Conservation (phyloP, 148 eudicot species). For the Linanthus parryae region DNA sequence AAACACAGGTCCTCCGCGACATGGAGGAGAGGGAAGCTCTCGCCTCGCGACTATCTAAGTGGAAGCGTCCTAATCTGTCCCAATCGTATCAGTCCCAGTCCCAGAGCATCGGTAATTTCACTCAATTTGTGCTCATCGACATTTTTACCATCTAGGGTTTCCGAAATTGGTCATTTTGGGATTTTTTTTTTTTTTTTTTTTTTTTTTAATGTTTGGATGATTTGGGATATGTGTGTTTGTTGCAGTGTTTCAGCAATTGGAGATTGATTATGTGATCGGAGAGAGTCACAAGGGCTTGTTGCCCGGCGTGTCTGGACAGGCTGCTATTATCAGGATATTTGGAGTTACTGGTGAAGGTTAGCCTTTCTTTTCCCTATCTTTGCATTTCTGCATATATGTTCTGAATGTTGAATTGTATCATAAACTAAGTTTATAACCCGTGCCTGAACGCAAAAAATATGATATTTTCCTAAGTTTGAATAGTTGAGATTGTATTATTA, state of each 20-base stretch:
- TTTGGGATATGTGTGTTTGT: slow-evolving; percentile 1
- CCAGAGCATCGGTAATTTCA: slow-evolving; percentile 38
- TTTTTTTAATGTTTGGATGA: neutral
- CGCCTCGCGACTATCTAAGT: slow-evolving; percentile 53
- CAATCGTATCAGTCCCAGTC: slow-evolving; percentile 29
- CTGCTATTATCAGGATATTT: slow-evolving; percentile 81
- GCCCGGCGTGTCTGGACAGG: slow-evolving; percentile 65
- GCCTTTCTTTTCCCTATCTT: neutral
- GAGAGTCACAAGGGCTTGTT: slow-evolving; percentile 63
- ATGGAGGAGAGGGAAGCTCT: slow-evolving; percentile 47
- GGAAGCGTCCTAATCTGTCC: slow-evolving; percentile 69
- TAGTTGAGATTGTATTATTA: neutral
- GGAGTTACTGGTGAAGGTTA: slow-evolving; percentile 89
- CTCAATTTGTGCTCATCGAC: neutral
- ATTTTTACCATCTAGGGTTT: slow-evolving; percentile 7
- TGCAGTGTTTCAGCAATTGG: slow-evolving; percentile 89
- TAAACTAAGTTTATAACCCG: no score
- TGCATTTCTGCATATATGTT: neutral
- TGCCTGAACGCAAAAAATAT: no score
- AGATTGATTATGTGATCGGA: slow-evolving; percentile 86
- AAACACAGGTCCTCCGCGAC: slow-evolving; percentile 50
- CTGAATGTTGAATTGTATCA: neutral
- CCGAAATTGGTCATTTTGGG: slow-evolving; percentile 2
- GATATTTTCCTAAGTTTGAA: neutral
- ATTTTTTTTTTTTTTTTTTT: neutral